Conservation (phyloP, 148 eudicot genomes). For the Chenopodium quinoa region DNA sequence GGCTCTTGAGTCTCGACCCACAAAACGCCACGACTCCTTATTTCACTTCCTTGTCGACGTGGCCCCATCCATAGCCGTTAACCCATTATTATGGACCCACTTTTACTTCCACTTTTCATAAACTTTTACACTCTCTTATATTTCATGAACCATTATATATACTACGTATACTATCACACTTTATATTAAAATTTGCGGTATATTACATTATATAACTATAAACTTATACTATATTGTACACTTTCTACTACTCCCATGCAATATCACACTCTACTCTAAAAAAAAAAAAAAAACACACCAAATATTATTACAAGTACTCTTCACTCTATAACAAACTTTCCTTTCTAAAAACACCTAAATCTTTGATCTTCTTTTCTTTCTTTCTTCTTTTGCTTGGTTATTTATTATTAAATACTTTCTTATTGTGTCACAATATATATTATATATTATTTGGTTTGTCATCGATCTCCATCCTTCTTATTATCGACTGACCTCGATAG, state of each 20-base stretch:
- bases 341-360: neutral
- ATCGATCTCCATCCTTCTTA: neutral
- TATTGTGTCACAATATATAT: no score
- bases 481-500: neutral
- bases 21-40: conserved; percentile 39
- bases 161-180: neutral
- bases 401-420: no score
- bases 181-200: neutral
- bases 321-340: neutral
- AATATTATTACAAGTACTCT: no score
- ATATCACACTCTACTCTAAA: neutral
- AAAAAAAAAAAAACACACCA: no score
- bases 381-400: neutral
- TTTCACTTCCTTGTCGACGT: conserved; percentile 26
- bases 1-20: conserved; percentile 40
- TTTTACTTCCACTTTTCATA: neutral
- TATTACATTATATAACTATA: neutral
- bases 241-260: conserved; percentile 9
- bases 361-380: neutral
- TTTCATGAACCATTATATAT: neutral
- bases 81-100: neutral
- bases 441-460: neutral
- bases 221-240: neutral
- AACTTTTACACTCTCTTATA: neutral
- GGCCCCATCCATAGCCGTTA: conserved; percentile 34